Base-by-base conservation (phyloP, 129 eudicot genomes). In the Heracleum sosnowskyi region DNA sequence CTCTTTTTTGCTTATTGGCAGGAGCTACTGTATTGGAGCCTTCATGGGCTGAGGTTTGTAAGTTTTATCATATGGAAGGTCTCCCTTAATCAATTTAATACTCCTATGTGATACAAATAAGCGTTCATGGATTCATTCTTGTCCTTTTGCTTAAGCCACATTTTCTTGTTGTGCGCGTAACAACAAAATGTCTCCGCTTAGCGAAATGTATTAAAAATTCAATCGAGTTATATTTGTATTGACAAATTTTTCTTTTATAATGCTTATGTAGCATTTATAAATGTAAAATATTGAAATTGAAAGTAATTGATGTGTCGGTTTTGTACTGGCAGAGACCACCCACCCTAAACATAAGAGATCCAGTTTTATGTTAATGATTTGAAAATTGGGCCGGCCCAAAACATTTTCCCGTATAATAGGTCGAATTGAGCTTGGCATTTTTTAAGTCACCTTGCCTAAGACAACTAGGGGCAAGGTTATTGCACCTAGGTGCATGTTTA, bases 11-110 rank as follows among this genome's bases (percentile, higher is more conserved):
- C 81, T 80, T 69, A 37, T 79, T 77, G 79, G 86, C 86, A 92
- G 97, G 97, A 79, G 96, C 97, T 69, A 90, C 93, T 80, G 85
- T 85, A 77, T 81, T 92, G 91, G 97, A 92, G 79, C 93, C 96
- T 53, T 82, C 83, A 73, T 92, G 97, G 97, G 87, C 96, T 5
- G 97, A 92, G 97, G 97, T 92, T 79, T 82, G 85, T 83, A 46
- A 57, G 64, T 77, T 73, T 28, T 79, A 28, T 55, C 2, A 11
- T 40, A 47, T 46, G 40, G n/a, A 69, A 33, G 33, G 40, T 57
- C 28, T 74, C 75, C 75, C 70, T 64, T 41, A 24, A 26, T 9
- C 24, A 40, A 37, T 29, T 24, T 24, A 46, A 41, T 47, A n/a
- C 26, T n/a, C n/a, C n/a, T 62, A 44, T 72, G 8, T 49, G 17